Percentiles rank a stretch among this genome's conserved stretches.
phyloP scores from a whole-genome alignment of 345 rosid species.

The Ricinus communis region DNA sequence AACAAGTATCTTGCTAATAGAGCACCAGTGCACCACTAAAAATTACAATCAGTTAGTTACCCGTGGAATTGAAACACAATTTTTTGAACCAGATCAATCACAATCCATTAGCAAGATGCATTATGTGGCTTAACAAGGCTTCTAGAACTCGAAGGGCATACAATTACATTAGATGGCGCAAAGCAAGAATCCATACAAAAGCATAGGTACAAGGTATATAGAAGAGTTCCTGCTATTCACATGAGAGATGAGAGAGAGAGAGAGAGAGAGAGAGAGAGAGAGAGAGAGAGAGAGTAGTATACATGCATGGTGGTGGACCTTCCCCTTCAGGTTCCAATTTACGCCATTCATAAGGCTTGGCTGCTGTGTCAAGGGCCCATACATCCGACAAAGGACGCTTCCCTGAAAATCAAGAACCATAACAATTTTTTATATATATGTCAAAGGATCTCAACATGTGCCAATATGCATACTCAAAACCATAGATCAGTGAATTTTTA shows the following conservation, averaged over 20 bases:
- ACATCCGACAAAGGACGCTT: slow-evolving; percentile 98
- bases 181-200: not conserved
- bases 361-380: slow-evolving; percentile 99
- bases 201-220: not conserved
- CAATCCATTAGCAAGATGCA: not conserved
- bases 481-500: not conserved
- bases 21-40: not conserved
- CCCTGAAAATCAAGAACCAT: slow-evolving; percentile 46
- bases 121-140: not conserved
- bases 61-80: not conserved
- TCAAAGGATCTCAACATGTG: slow-evolving; percentile 4
- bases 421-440: slow-evolving; percentile 14
- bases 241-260: slow-evolving; percentile 13
- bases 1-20: not conserved
- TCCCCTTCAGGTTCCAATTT: slow-evolving; percentile 99
- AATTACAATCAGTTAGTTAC: not conserved
- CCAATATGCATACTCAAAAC: not conserved
- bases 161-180: not conserved
- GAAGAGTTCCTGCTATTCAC: not conserved
- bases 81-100: not conserved
- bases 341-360: slow-evolving; percentile 99
- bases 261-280: slow-evolving; percentile 18
- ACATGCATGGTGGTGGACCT: slow-evolving; percentile 99
- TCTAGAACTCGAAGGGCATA: not conserved
- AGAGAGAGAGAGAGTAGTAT: slow-evolving; percentile 26